phyloP scores from a whole-genome alignment of 1,139 yeast species.

The Yamadazyma trypodendri region DNA sequence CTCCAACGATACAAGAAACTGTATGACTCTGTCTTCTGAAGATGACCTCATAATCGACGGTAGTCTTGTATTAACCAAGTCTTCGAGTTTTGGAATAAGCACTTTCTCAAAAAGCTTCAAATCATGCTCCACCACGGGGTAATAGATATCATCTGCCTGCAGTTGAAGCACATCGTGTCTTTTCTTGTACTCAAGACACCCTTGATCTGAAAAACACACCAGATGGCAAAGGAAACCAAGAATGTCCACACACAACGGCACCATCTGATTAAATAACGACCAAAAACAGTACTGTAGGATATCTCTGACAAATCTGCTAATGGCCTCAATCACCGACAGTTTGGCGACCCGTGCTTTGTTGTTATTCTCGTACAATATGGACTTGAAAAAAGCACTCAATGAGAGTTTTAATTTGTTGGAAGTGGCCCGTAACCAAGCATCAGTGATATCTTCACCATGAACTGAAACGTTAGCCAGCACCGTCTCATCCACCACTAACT shows the following conservation, averaged over 20 bases:
- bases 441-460: conserved; percentile 26
- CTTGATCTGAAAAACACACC: conserved; percentile 15
- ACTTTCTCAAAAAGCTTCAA: conserved; percentile 10
- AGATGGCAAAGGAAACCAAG: conserved; percentile 19
- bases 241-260: conserved; percentile 32
- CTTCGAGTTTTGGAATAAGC: conserved; percentile 22
- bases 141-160: conserved; percentile 3
- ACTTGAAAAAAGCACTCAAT: conserved; percentile 33
- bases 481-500: conserved; percentile 7
- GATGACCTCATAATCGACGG: conserved; percentile 25
- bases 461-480: conserved; percentile 12
- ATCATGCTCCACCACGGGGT: conserved; percentile 1
- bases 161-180: conserved; percentile 11
- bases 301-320: conserved; percentile 23
- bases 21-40: conserved; percentile 32
- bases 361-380: conserved; percentile 18
- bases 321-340: conserved; percentile 20
- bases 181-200: conserved; percentile 13
- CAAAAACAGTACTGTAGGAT: conserved; percentile 30
- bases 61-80: conserved; percentile 25
- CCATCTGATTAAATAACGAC: conserved; percentile 32
- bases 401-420: conserved; percentile 56
- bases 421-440: conserved; percentile 64
- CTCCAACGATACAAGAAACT: conserved; percentile 28
- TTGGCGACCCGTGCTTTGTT: conserved; percentile 24